Evolutionary conservation across 768 basidiomycete genomes (phyloP).

Genomic region (Podaxis mareebaensis): DNA sequence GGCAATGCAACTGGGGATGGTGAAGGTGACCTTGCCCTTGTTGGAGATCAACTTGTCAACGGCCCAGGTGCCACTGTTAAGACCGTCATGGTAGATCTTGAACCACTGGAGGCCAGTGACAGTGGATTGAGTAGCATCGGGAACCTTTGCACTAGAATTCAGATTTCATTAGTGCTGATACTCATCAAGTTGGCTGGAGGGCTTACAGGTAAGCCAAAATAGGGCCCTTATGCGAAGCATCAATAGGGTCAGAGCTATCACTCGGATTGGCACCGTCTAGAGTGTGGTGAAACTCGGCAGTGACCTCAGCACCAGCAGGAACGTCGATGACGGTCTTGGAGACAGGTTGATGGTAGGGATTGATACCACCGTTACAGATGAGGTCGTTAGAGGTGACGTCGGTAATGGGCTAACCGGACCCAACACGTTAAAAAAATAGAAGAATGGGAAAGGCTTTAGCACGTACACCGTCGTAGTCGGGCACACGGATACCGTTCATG

Average conservation of each 20-base stretch:
- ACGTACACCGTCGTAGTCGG: constrained; percentile 44
- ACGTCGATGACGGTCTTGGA: constrained; percentile 28
- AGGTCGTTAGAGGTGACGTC: constrained; percentile 15
- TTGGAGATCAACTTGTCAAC: constrained; percentile 46
- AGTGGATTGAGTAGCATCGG: constrained; percentile 42
- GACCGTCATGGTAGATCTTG: constrained; percentile 53
- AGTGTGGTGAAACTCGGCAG: constrained; percentile 53
- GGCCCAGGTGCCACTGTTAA: constrained; percentile 42
- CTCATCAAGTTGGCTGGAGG: neutral
- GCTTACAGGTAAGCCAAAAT: constrained; percentile 50
- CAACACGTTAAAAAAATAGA: neutral
- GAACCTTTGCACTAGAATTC: constrained; percentile 42
- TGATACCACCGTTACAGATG: constrained; percentile 14
- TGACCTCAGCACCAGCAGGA: constrained; percentile 32
- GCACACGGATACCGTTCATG: constrained; percentile 40
- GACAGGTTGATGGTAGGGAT: constrained; percentile 22
- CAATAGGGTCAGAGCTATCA: constrained; percentile 47
- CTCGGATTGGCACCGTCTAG: constrained; percentile 41
- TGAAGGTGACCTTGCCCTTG: constrained; percentile 51
- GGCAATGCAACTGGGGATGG: constrained; percentile 45
- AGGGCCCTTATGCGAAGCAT: constrained; percentile 52
- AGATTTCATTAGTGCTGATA: neutral
- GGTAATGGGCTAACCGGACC: constrained; percentile 10
- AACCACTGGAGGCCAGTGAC: constrained; percentile 58
- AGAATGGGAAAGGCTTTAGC: neutral